Evolutionary conservation across 768 basidiomycete species (phyloP), one percentile per base, ranked within the genome.

Genomic region (Imleria badia): DNA sequence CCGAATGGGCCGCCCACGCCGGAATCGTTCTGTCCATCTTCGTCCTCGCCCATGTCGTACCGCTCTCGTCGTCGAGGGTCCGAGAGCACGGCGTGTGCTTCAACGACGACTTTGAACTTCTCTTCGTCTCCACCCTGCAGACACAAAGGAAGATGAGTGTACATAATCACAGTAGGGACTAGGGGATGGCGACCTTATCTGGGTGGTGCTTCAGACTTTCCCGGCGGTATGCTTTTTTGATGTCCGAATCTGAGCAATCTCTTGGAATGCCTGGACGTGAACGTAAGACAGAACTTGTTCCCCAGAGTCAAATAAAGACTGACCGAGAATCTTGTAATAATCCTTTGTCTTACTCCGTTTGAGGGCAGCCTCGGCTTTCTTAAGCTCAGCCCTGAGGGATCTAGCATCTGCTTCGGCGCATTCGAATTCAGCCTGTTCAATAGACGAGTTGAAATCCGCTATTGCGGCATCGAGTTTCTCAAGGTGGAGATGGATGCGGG

Each of bases 311-410:
- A 31, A n/a, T 38, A 17, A 22, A 30, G 5, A 33, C 64, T 17
- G 44, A 71, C 76, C 78, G 15, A 91, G 76, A 61, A 91, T 91
- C 73, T 90, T 89, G 69, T 90, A 91, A 65, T 91, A 91, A 65
- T 94, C 92, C 72, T 93, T 94, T 51, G 88, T 86, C 76, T 94
- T 94, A 74, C 89, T 91, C 60, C 87, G 75, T 78, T 93, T 94
- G 59, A 94, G 74, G 48, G 81, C 85, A 5, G 81, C 82, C 71
- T 95, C 91, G 0, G 91, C 91, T 68, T 91, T 89, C 70, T 82
- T 85, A 39, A 93, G 75, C 65, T 95, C 92, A 0, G 65, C 61
- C 52, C 75, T 80, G 46, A 93, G 76, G 20, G 80, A 76, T 11
- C 83, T 76, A 30, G 83, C 78, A 60, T 93, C 91, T 0, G 72